Conservation (phyloP, 768 basidiomycete species). For the Dentipellis sp. region DNA sequence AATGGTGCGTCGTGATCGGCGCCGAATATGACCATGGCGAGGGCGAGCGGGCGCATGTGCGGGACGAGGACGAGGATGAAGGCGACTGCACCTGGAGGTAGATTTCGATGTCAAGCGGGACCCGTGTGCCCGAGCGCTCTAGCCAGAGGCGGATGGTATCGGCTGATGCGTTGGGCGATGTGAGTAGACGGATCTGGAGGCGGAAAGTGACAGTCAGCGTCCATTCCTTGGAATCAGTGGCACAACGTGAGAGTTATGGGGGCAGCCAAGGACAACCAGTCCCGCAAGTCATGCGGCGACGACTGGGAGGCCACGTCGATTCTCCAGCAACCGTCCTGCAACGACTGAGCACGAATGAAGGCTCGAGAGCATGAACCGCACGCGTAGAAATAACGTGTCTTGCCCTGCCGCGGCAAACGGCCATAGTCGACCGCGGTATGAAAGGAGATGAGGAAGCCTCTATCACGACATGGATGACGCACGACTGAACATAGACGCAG, state of each 20-base stretch:
- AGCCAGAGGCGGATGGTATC: slow-evolving; percentile 80
- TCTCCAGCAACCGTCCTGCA: too few relatives aligned
- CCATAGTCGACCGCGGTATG: not conserved
- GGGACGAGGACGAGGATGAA: slow-evolving; percentile 9
- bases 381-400: too few relatives aligned
- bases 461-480: not conserved
- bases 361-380: too few relatives aligned
- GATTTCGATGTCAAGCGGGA: slow-evolving; percentile 76
- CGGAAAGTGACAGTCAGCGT: not conserved
- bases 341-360: too few relatives aligned
- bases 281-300: too few relatives aligned
- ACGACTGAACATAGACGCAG: not conserved
- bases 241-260: too few relatives aligned
- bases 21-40: slow-evolving; percentile 16
- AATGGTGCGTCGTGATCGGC: slow-evolving; percentile 15
- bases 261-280: too few relatives aligned
- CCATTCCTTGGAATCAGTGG: too few relatives aligned
- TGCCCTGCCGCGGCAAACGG: not conserved
- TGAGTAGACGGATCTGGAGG: slow-evolving; percentile 59
- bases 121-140: slow-evolving; percentile 61
- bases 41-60: slow-evolving; percentile 13
- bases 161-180: slow-evolving; percentile 59
- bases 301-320: too few relatives aligned
- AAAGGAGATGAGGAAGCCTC: not conserved
- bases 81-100: slow-evolving; percentile 42